phyloP scores from a whole-genome alignment of 2,329 filamentous ascomycete species.

The Septoria linicola region DNA sequence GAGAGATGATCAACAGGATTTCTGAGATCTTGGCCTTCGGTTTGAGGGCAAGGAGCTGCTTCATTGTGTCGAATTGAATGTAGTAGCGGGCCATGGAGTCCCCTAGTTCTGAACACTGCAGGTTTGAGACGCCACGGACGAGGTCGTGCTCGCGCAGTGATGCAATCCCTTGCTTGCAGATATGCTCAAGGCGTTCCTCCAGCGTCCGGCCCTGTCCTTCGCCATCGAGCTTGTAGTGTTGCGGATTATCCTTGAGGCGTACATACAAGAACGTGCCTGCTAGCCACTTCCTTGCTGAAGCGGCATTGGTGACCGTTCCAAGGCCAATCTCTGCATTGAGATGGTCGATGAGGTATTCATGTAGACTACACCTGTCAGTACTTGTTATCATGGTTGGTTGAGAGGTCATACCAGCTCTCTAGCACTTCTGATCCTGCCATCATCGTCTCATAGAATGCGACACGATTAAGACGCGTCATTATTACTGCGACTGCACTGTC shows the following conservation, averaged over 20 bases:
- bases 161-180: slow-evolving; percentile 67
- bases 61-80: slow-evolving; percentile 78
- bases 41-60: slow-evolving; percentile 63
- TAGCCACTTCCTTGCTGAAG: slow-evolving; percentile 71
- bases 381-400: neutral
- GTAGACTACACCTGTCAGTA: slow-evolving; percentile 45
- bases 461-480: slow-evolving; percentile 67
- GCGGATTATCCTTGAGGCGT: slow-evolving; percentile 68
- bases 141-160: slow-evolving; percentile 62
- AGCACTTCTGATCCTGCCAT: slow-evolving; percentile 70
- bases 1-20: slow-evolving; percentile 64
- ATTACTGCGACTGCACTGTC: slow-evolving; percentile 74
- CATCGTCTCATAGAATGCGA: slow-evolving; percentile 68
- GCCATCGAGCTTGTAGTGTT: slow-evolving; percentile 65
- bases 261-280: slow-evolving; percentile 75
- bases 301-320: slow-evolving; percentile 65
- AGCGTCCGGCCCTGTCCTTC: slow-evolving; percentile 51
- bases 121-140: slow-evolving; percentile 49
- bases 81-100: slow-evolving; percentile 82
- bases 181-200: slow-evolving; percentile 65
- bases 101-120: slow-evolving; percentile 70
- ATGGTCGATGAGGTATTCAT: slow-evolving; percentile 77
- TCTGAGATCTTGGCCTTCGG: slow-evolving; percentile 61
- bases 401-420: slow-evolving; percentile 61
- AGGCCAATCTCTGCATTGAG: slow-evolving; percentile 81